A percentile compares a stretch with the other conserved stretches of the same genome.
These are phyloP conservation scores for Hawksworthiomyces lignivorus DNA, from an alignment of 2,329 filamentous ascomycete genomes.

Conservation along the genomic window DNA sequence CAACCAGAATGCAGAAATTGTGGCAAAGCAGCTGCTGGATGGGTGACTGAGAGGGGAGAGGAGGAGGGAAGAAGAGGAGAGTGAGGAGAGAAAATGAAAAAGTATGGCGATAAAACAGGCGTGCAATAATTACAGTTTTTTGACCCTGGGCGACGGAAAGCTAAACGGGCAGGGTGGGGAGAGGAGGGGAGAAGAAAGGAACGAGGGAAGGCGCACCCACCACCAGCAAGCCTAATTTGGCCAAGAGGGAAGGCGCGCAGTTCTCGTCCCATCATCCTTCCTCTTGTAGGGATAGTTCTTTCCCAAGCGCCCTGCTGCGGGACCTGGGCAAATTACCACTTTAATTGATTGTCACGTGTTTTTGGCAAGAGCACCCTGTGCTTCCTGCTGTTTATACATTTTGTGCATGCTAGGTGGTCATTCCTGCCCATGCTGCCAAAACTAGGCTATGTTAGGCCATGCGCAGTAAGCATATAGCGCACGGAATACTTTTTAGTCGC, in stretches of 20 bases:
- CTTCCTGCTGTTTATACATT: too few species aligned
- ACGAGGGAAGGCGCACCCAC: conserved; percentile 2
- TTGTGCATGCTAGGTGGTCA: too few species aligned
- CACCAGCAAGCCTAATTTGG: conserved; percentile 5
- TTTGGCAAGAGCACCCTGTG: too few species aligned
- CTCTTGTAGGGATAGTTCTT: too few species aligned
- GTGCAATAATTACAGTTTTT: too few species aligned
- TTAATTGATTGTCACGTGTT: background rate
- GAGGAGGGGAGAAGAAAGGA: background rate
- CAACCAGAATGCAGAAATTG: too few species aligned
- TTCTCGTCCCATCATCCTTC: conserved; percentile 2
- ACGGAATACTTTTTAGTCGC: too few species aligned
- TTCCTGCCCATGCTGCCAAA: too few species aligned
- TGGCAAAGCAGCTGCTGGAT: background rate
- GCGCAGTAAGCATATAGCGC: too few species aligned
- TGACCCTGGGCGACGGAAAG: background rate
- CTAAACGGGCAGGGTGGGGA: background rate
- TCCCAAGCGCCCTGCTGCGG: conserved; percentile 5
- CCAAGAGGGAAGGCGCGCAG: conserved; percentile 5
- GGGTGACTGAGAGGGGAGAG: background rate
- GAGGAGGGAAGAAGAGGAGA: background rate
- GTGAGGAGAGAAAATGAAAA: background rate
- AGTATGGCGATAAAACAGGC: too few species aligned
- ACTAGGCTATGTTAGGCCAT: too few species aligned
- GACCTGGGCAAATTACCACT: conserved; percentile 2